Percentiles rank a stretch among this genome's conserved stretches.
phyloP scores from a whole-genome alignment of 768 basidiomycete genomes.

The Tricholoma sp. region DNA sequence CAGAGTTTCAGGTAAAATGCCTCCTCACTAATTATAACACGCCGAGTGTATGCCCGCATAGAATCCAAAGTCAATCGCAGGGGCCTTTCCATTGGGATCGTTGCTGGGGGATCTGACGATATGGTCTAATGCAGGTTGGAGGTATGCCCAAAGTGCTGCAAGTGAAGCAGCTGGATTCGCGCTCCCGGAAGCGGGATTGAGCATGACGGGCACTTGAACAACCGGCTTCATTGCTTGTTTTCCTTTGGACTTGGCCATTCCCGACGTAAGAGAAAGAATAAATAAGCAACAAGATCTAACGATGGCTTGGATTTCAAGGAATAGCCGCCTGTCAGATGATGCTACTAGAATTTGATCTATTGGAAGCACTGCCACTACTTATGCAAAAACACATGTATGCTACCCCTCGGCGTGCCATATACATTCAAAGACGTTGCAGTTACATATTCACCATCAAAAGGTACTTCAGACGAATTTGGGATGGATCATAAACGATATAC shows the following conservation, averaged over 20 bases:
- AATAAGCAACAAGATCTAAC: background rate
- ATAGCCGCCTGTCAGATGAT: background rate
- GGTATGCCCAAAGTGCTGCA: slow-evolving; percentile 68
- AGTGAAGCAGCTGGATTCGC: slow-evolving; percentile 72
- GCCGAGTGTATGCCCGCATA: slow-evolving; percentile 78
- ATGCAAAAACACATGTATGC: background rate
- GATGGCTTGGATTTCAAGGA: background rate
- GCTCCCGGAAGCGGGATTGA: slow-evolving; percentile 55
- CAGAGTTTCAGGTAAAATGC: slow-evolving; percentile 12
- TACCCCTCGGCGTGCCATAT: background rate
- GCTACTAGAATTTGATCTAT: no score
- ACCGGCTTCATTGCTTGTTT: slow-evolving; percentile 19
- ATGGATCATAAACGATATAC: slow-evolving; percentile 58
- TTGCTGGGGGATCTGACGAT: slow-evolving; percentile 69
- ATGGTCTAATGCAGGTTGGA: slow-evolving; percentile 71
- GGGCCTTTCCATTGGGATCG: slow-evolving; percentile 50
- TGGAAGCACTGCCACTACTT: background rate
- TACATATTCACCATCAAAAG: slow-evolving; percentile 52
- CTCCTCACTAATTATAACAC: slow-evolving; percentile 72
- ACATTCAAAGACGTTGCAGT: background rate
- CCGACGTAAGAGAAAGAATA: background rate
- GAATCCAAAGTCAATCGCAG: slow-evolving; percentile 64
- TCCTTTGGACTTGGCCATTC: slow-evolving; percentile 25
- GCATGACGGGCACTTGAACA: slow-evolving; percentile 28
- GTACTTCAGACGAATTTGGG: slow-evolving; percentile 55